Evolutionary conservation across 352 stramenopile genomes (phyloP), one percentile per base, ranked within the genome.

Genomic region (Globisporangium yorkense): DNA sequence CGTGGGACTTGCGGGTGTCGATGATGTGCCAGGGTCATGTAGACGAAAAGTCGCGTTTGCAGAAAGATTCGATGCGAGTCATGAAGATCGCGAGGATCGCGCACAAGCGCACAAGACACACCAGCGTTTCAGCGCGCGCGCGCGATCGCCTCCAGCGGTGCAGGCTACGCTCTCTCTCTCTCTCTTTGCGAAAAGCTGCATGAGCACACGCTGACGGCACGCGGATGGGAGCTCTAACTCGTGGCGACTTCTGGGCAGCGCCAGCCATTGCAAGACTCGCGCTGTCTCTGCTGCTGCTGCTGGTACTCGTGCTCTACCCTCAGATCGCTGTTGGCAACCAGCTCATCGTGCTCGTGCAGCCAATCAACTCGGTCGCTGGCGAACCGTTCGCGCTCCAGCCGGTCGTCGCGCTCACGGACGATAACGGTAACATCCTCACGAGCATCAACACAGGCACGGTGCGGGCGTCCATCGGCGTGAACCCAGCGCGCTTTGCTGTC

Each of bases 341-440:
- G 44, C 52, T 94, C 24, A 74, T 65, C 9, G 72, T 92, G 16
- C 70, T 94, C 16, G 75, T 86, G 8, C 84, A 94, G 57, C 84
- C 85, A 1, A 64, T 82, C 33, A 75, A 67, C 16, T 88, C 80
- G 18, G 69, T 70, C 12, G 84, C 80, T 15, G 84, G 85, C 47
- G 82, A 92, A 43, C 66, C 62, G 12, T 62, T 94, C 39, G 63
- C 65, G 5, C 68, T 88, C 16, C 76, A 89, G 44, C 81, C 82
- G 0, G 77, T 86, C 35, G 65, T 93, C 3, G 80, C 79, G 20
- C 66, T 95, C 33, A 87, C 80, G 21, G 84, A 95, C 41, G 82
- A 90, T 56, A 71, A 72, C 39, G 83, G 82, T 43, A 89, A 89
- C 60, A 89, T 93, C 57, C 66, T 92, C 29, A 85, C 72, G 18